Evolutionary conservation across 176 grass and related monocot species (phyloP).

Genomic region (Aegilops longissima): DNA sequence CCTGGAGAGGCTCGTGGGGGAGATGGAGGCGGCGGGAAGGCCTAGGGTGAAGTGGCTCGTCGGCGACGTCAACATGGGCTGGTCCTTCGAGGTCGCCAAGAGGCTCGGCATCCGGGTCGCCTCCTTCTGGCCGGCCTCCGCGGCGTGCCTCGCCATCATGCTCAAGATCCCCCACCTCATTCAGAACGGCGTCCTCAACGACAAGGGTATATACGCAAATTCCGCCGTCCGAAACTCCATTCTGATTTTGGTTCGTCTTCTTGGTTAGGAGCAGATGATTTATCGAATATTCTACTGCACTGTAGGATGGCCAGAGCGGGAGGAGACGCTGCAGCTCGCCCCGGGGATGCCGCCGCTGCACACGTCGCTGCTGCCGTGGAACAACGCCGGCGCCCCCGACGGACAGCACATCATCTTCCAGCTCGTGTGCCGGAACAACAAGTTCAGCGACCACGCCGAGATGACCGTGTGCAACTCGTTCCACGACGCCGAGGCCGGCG

Average conservation of each 20-base stretch:
- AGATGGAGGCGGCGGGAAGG: conserved; percentile 10
- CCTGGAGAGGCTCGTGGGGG: conserved; percentile 33
- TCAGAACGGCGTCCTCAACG: conserved; percentile 45
- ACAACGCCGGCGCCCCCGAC: neutral
- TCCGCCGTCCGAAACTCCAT: no score
- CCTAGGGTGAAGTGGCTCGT: conserved; percentile 46
- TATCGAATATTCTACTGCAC: neutral
- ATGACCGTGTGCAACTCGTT: conserved; percentile 61
- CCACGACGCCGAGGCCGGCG: conserved; percentile 41
- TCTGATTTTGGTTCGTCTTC: no score
- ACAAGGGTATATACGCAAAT: conserved; percentile 30
- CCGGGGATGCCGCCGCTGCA: conserved; percentile 38
- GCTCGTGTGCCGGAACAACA: conserved; percentile 33
- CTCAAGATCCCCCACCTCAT: conserved; percentile 55
- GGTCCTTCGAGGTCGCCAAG: conserved; percentile 51
- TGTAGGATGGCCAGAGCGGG: conserved; percentile 35
- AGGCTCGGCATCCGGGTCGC: conserved; percentile 43
- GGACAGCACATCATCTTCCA: conserved; percentile 42
- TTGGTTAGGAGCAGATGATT: no score
- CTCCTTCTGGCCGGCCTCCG: conserved; percentile 42
- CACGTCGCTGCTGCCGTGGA: conserved; percentile 39
- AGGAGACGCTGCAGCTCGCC: conserved; percentile 24
- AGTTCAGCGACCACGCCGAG: conserved; percentile 23
- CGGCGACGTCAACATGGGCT: conserved; percentile 55
- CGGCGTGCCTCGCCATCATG: conserved; percentile 32